These are phyloP conservation scores for Pseudogymnoascus sp. DNA, from an alignment of 2,329 filamentous ascomycete genomes.

Conservation along the genomic window DNA sequence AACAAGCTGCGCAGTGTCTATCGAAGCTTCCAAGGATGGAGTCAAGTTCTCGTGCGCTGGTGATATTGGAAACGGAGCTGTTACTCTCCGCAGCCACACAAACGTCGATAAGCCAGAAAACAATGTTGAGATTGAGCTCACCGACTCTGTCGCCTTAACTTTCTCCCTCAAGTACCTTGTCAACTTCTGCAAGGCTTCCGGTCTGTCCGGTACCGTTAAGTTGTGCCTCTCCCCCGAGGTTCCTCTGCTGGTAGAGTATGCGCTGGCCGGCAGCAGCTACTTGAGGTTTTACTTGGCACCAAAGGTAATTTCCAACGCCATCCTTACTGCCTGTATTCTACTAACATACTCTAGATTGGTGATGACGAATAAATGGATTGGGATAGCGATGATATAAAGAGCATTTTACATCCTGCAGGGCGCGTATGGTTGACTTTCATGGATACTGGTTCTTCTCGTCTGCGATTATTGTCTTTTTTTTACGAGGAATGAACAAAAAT, in stretches of 20 bases:
- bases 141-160: slow-evolving; percentile 85
- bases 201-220: slow-evolving; percentile 73
- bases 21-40: slow-evolving; percentile 94
- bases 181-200: slow-evolving; percentile 98
- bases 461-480: slow-evolving; percentile 9
- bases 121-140: slow-evolving; percentile 82
- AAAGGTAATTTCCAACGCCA: slow-evolving; percentile 54
- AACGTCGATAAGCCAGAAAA: slow-evolving; percentile 82
- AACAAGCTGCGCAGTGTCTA: slow-evolving; percentile 58
- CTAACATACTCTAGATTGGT: slow-evolving; percentile 51
- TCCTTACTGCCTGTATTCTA: slow-evolving; percentile 14
- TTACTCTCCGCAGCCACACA: slow-evolving; percentile 81
- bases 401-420: slow-evolving; percentile 8
- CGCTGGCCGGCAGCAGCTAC: slow-evolving; percentile 72
- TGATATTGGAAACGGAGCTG: slow-evolving; percentile 91
- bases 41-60: slow-evolving; percentile 90
- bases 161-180: slow-evolving; percentile 99
- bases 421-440: slow-evolving; percentile 8
- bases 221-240: slow-evolving; percentile 95
- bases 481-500: not conserved
- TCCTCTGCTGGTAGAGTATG: slow-evolving; percentile 90
- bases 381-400: slow-evolving; percentile 6
- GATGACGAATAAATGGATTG: slow-evolving; percentile 48
- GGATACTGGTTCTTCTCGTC: slow-evolving; percentile 9
- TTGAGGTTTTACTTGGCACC: slow-evolving; percentile 96